These are phyloP conservation scores for Trypanosoma melophagium DNA, from an alignment of 208 protist species.

Conservation along the genomic window DNA sequence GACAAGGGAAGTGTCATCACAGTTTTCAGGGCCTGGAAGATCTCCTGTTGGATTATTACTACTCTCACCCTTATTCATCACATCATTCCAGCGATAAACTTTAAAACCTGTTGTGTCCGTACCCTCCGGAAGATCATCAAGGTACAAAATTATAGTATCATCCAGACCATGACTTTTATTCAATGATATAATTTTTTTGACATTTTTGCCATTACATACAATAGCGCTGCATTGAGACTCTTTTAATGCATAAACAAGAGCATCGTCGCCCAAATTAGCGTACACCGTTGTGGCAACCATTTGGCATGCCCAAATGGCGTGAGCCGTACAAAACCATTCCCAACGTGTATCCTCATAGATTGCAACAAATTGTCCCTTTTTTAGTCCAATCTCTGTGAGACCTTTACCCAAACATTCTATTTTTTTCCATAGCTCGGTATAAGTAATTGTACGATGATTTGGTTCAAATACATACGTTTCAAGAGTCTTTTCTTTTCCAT, in stretches of 20 bases:
- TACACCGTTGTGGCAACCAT: conserved; percentile 79
- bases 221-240: conserved; percentile 71
- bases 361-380: conserved; percentile 44
- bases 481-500: conserved; percentile 46
- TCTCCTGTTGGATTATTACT: conserved; percentile 25
- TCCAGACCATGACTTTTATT: conserved; percentile 29
- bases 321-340: conserved; percentile 74
- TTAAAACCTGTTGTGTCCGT: conserved; percentile 36
- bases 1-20: conserved; percentile 66
- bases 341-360: conserved; percentile 87
- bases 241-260: conserved; percentile 69
- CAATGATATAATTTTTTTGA: conserved; percentile 54
- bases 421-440: conserved; percentile 46
- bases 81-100: conserved; percentile 52
- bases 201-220: conserved; percentile 63
- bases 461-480: conserved; percentile 70
- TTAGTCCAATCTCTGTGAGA: conserved; percentile 54
- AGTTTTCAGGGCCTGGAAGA: conserved; percentile 36
- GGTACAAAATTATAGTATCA: conserved; percentile 56
- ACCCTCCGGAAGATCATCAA: conserved; percentile 46
- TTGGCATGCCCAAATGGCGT: conserved; percentile 62
- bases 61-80: conserved; percentile 47
- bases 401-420: conserved; percentile 55
- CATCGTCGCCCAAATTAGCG: conserved; percentile 82
- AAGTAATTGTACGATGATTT: conserved; percentile 54